Evolutionary conservation across 2,329 filamentous ascomycete genomes (phyloP).

Genomic region (Apiospora kogelbergensis): DNA sequence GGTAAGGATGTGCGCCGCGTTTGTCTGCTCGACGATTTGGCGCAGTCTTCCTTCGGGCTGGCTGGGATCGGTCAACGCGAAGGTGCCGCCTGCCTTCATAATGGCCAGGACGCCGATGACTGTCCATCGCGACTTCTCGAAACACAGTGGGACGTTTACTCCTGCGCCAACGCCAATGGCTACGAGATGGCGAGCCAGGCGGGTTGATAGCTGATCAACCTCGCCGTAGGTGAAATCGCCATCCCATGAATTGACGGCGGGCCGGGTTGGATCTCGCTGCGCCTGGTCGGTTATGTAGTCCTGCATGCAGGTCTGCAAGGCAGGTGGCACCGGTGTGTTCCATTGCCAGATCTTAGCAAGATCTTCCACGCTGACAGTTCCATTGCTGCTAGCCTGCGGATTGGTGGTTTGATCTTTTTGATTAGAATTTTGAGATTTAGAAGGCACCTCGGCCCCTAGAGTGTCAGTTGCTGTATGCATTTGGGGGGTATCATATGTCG

Average conservation of each 20-base stretch:
- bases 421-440: background rate
- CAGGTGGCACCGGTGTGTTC: constrained; percentile 42
- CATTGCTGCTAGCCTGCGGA: constrained; percentile 9
- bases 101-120: constrained; percentile 34
- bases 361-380: constrained; percentile 32
- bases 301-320: constrained; percentile 45
- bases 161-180: constrained; percentile 34
- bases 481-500: background rate
- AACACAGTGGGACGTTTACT: constrained; percentile 34
- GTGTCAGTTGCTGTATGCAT: background rate
- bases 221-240: constrained; percentile 29
- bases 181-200: constrained; percentile 24
- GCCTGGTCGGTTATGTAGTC: constrained; percentile 44
- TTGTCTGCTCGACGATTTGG: constrained; percentile 12
- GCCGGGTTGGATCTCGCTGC: constrained; percentile 33
- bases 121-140: constrained; percentile 36
- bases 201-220: constrained; percentile 23
- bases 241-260: constrained; percentile 45
- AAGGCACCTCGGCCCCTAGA: constrained; percentile 1
- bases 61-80: constrained; percentile 19
- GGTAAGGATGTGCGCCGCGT: constrained; percentile 29
- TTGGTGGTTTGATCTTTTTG: background rate
- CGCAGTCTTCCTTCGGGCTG: constrained; percentile 10
- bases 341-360: constrained; percentile 46
- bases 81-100: constrained; percentile 34